phyloP scores from a whole-genome alignment of 2,329 filamentous ascomycete genomes.

The Colletotrichum karsti region DNA sequence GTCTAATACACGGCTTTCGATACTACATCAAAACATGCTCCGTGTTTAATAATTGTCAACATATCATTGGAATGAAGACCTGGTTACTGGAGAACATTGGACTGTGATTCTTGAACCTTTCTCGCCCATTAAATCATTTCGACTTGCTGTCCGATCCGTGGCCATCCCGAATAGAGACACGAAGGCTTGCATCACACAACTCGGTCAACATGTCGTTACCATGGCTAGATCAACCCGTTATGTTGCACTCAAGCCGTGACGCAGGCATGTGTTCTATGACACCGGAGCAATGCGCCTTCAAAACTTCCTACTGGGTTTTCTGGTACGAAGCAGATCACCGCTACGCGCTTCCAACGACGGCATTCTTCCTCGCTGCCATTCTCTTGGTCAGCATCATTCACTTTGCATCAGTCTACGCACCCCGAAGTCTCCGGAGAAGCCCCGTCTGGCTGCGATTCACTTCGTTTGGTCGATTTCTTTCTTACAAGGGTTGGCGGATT shows the following conservation, averaged over 20 bases:
- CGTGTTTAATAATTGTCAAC: background rate
- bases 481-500: slow-evolving; percentile 34
- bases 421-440: slow-evolving; percentile 34
- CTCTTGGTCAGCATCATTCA: slow-evolving; percentile 54
- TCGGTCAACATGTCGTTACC: slow-evolving; percentile 9
- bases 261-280: slow-evolving; percentile 42
- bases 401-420: slow-evolving; percentile 47
- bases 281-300: slow-evolving; percentile 53
- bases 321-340: slow-evolving; percentile 57
- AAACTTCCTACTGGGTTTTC: slow-evolving; percentile 51
- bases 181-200: too few relatives aligned
- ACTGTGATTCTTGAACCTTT: background rate
- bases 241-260: slow-evolving; percentile 47
- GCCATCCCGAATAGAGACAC: too few relatives aligned
- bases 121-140: background rate
- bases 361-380: slow-evolving; percentile 60
- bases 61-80: background rate
- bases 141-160: too few relatives aligned
- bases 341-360: slow-evolving; percentile 60
- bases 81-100: background rate
- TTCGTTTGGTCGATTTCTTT: slow-evolving; percentile 24
- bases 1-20: background rate
- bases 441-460: background rate
- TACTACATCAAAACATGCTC: background rate
- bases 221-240: slow-evolving; percentile 51